Conservation (phyloP, 1,284 basidiomycete genomes). For the Earliella scabrosa region DNA sequence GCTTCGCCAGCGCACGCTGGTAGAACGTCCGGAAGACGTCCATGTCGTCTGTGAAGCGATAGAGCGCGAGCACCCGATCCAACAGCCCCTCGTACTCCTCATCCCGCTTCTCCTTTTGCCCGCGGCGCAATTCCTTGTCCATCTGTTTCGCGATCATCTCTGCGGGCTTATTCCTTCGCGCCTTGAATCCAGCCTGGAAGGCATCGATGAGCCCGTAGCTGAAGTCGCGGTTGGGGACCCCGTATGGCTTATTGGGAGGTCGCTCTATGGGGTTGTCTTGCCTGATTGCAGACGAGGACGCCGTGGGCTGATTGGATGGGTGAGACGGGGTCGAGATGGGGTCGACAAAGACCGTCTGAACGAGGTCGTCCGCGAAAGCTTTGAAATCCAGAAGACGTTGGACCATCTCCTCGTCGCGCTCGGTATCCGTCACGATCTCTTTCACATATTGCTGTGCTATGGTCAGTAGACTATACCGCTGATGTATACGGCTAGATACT, state of each 20-base stretch:
- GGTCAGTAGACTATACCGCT: neutral
- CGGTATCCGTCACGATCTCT: constrained; percentile 60
- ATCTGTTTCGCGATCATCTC: constrained; percentile 95
- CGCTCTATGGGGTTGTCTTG: too few species aligned
- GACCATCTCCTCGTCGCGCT: constrained; percentile 79
- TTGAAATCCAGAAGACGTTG: constrained; percentile 76
- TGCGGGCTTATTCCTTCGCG: constrained; percentile 85
- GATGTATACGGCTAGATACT: constrained; percentile 10
- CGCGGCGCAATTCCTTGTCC: constrained; percentile 85
- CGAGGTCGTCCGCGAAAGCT: constrained; percentile 57
- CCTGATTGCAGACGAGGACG: too few species aligned
- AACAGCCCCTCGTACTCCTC: constrained; percentile 72
- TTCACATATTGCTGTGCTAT: constrained; percentile 53
- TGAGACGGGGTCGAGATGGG: constrained; percentile 9
- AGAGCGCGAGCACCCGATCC: constrained; percentile 81
- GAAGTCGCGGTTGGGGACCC: constrained; percentile 59
- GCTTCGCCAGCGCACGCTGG: constrained; percentile 87
- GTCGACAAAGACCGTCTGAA: constrained; percentile 52
- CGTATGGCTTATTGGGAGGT: too few species aligned
- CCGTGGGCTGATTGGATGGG: too few species aligned
- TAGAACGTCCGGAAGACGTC: constrained; percentile 97
- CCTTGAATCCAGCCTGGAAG: constrained; percentile 84
- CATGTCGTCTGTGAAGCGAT: constrained; percentile 90
- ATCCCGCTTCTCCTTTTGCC: constrained; percentile 78
- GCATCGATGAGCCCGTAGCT: constrained; percentile 71